Conservation (phyloP, 208 protist species). For the Wallacemonas sp. region DNA sequence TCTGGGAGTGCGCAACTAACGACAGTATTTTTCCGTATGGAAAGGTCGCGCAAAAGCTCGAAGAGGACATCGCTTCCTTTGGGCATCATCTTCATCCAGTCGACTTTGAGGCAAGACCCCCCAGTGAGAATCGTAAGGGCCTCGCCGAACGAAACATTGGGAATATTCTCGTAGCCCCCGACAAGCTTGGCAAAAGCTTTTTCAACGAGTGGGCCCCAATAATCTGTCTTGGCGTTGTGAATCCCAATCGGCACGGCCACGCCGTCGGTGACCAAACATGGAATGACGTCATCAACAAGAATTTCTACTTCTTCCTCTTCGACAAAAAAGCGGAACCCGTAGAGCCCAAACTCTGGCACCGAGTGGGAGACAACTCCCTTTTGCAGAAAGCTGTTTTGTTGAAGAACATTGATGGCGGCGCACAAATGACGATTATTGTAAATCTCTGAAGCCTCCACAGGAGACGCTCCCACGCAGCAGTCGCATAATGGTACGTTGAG, state of each 20-base stretch:
- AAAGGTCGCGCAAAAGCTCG: conserved; percentile 18
- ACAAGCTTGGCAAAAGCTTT: conserved; percentile 73
- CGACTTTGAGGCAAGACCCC: conserved; percentile 52
- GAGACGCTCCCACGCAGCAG: conserved; percentile 23
- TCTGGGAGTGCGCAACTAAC: conserved; percentile 10
- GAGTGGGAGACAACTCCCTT: conserved; percentile 7
- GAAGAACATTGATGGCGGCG: conserved; percentile 53
- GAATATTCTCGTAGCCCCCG: conserved; percentile 53
- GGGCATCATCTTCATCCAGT: conserved; percentile 19
- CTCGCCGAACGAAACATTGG: conserved; percentile 46
- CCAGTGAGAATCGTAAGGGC: conserved; percentile 57
- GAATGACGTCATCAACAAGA: conserved; percentile 63
- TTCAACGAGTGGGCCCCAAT: conserved; percentile 66
- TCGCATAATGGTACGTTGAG: conserved; percentile 11
- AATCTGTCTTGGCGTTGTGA: conserved; percentile 35
- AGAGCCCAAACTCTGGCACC: conserved; percentile 11
- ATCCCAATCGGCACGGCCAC: conserved; percentile 33
- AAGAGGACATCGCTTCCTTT: conserved; percentile 15
- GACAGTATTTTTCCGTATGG: not conserved
- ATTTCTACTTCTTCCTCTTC: conserved; percentile 36
- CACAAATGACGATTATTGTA: conserved; percentile 53
- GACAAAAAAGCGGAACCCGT: conserved; percentile 36
- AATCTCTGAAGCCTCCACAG: conserved; percentile 28
- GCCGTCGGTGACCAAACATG: conserved; percentile 23
- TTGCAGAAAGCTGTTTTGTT: conserved; percentile 16